A percentile compares a stretch with the other conserved stretches of the same genome.
Conservation (phyloP, 1,284 basidiomycete species). For the Leccinum pachyderme region DNA sequence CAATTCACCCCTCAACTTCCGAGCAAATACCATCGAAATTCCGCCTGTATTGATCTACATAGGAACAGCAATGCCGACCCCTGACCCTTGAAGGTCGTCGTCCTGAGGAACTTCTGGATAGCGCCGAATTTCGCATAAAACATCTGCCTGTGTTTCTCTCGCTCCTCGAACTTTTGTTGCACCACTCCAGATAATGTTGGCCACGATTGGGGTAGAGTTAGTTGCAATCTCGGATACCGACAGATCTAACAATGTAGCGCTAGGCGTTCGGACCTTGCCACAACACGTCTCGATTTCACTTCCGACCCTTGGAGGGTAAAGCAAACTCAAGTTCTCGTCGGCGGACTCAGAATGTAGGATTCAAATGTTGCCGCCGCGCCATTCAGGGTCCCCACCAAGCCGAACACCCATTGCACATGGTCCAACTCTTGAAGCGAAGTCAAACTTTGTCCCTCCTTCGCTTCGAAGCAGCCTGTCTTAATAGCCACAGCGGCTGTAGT, state of each 20-base stretch:
- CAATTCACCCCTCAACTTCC: neutral
- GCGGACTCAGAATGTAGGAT: neutral
- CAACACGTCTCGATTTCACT: neutral
- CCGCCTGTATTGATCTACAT: neutral
- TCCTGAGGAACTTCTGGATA: neutral
- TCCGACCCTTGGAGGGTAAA: neutral
- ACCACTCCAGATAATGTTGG: neutral
- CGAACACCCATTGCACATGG: neutral
- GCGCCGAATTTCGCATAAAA: constrained; percentile 2
- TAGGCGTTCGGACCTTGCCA: neutral
- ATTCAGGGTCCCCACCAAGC: neutral
- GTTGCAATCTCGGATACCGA: neutral
- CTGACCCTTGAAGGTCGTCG: neutral
- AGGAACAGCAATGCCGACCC: neutral
- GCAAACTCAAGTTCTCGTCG: neutral
- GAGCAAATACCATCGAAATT: neutral
- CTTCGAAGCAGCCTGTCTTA: neutral
- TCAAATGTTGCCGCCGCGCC: neutral
- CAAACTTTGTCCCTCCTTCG: neutral
- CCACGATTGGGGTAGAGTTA: neutral
- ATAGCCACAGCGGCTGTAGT: constrained; percentile 11
- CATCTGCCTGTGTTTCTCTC: neutral
- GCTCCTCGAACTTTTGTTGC: neutral
- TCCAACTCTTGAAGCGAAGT: neutral
- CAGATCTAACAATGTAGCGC: neutral